Base-by-base conservation (phyloP, 345 rosid genomes). In the Schrenkiella parvula region DNA sequence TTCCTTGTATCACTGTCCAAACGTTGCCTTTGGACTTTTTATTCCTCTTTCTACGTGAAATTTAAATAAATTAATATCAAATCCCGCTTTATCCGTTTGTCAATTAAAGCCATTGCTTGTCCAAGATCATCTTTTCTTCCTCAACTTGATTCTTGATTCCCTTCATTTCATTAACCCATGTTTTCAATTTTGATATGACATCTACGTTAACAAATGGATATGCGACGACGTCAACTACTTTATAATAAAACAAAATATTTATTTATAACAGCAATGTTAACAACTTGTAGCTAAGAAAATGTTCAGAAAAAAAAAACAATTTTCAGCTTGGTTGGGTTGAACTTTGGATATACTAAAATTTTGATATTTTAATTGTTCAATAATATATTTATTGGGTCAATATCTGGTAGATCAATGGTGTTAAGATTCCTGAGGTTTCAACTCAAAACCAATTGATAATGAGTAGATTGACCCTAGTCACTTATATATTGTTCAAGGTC, bases 171-270 rank as follows among this genome's bases (percentile, higher is more conserved):
- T n/a, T n/a, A n/a, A n/a, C n/a, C n/a, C n/a, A n/a, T n/a, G n/a
- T n/a, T n/a, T n/a, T n/a, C n/a, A n/a, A n/a, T n/a, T 22, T 34
- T 0, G 29, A 50, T 25, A 60, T 63, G 76, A 31, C 70, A 72
- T 41, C 19, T 41, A 39, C 61, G 13, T 41, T n/a, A 72, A 22
- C 8, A 34, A 53, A 52, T 21, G 38, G 46, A 52, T 1, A 17
- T 63, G 63, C 26, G 31, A 61, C 62, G 44, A 61, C 62, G 44
- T 71, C 54, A 63, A 71, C 69, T 62, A n/a, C n/a, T n/a, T n/a
- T n/a, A 71, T 6, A 21, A 37, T 28, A 51, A 46, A 70, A 10
- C 32, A 22, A 59, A 4, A 25, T 35, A 34, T 14, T 34, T 57
- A 15, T 11, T 22, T 23, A 47, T 17, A 31, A 15, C 34, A 51